Conservation (phyloP, 2,329 filamentous ascomycete species). For the Pseudogymnoascus sp. region DNA sequence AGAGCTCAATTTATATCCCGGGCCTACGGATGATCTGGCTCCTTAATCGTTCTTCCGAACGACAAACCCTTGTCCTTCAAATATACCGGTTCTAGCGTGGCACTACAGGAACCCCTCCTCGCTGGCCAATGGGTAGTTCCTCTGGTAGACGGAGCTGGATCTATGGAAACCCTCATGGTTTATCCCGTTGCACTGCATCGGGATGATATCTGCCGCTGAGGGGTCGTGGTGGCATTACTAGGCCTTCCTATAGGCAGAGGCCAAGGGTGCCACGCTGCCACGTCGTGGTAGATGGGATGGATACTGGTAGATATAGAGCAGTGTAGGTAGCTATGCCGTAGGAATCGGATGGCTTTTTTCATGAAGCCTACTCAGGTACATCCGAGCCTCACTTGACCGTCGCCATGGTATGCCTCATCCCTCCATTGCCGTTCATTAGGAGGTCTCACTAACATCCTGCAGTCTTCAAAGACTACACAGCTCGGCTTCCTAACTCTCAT, state of each 20-base stretch:
- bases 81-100: not conserved
- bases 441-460: not conserved
- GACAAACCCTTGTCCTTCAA: not conserved
- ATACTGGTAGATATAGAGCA: not conserved
- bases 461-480: conserved; percentile 1
- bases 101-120: not conserved
- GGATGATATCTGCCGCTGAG: not conserved
- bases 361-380: not conserved
- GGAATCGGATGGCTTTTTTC: not conserved
- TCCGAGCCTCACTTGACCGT: not conserved
- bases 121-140: not conserved
- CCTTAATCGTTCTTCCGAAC: not conserved
- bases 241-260: not conserved
- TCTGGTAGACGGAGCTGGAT: not conserved
- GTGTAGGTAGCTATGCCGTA: not conserved
- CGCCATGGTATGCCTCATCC: not conserved
- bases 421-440: not conserved
- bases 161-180: not conserved
- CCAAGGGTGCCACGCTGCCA: not conserved
- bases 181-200: not conserved
- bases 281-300: not conserved
- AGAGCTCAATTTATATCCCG: not conserved
- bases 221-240: not conserved
- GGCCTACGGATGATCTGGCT: not conserved
- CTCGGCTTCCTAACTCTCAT: conserved; percentile 1